Base-by-base conservation (phyloP, 768 basidiomycete species). In the Leccinum obscurum region DNA sequence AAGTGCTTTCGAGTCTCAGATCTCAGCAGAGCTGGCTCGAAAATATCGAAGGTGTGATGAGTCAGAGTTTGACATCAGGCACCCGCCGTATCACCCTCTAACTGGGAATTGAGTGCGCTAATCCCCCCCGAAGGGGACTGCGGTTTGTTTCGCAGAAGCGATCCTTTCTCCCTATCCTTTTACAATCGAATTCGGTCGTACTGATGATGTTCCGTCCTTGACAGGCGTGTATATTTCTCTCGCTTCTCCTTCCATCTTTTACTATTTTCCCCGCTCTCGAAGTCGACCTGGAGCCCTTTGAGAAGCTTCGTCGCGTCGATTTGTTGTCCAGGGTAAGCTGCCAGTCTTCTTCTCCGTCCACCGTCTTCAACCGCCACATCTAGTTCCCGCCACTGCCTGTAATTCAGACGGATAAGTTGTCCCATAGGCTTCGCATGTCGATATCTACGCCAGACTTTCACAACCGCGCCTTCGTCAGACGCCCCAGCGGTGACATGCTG, bases 261-360 rank as follows among this genome's bases (percentile, higher is more conserved):
- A 76, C 79, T 30, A 76, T 83, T 41, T 72, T 80, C 14, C 78
- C 86, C 49, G 88, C 86, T 35, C 81, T 87, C 52, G 86, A 88
- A 69, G 72, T 72, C 56, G 86, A 89, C 66, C 77, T 89, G 41
- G 83, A 87, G 66, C 85, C 86, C 9, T 79, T 86, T 58, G 74
- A 80, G 56, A 86, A 84, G 58, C 76, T 89, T 60, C 74, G 76
- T 66, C 80, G 80, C 54, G 71, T 87, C 60, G 75, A 79, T 52
- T 54, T 76, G 20, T 52, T 48, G 3, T 62, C 68, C 63, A 70
- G 65, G 68, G 71, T 74, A 61, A 0, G 67, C 51, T 24, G 30
- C 4, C 35, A 41, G 0, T 22, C 56, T 26, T 17, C 20, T 7
- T 22, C 10, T 9, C 6, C 17, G 5, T 52, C 22, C 1, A 1